These are phyloP conservation scores for Wickerhamiella dianesei DNA, from an alignment of 805 yeast species.

Conservation along the genomic window DNA sequence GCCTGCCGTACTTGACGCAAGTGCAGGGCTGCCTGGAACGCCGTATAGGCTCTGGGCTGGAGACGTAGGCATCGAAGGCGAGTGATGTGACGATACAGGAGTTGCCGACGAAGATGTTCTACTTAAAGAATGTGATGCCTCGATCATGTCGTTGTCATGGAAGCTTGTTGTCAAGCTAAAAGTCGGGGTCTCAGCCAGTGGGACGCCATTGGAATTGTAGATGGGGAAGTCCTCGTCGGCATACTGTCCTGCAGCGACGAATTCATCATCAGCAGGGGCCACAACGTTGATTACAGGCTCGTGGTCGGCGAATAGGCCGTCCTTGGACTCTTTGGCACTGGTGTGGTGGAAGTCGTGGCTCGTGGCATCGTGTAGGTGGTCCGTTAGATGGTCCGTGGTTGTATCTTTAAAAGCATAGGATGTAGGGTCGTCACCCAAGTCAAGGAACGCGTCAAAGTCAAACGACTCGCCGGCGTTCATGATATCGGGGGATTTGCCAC, in stretches of 20 bases:
- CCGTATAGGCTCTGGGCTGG: background rate
- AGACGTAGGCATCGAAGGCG: background rate
- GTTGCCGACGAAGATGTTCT: background rate
- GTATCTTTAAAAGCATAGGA: too few species aligned
- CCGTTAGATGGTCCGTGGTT: too few species aligned
- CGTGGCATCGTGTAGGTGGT: too few species aligned
- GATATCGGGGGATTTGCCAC: background rate
- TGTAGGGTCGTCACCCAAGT: background rate
- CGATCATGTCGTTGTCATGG: background rate
- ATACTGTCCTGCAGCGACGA: background rate
- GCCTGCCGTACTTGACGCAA: background rate
- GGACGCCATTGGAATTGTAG: slow-evolving; percentile 12
- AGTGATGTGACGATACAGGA: slow-evolving; percentile 1
- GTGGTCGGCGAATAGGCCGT: background rate
- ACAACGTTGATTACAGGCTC: slow-evolving; percentile 17
- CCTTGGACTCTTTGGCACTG: background rate
- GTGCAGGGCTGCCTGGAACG: background rate
- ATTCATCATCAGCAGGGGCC: slow-evolving; percentile 9
- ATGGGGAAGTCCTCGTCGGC: slow-evolving; percentile 11
- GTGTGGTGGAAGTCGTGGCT: background rate
- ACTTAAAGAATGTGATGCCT: background rate
- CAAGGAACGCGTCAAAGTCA: background rate
- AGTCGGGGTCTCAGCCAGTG: slow-evolving; percentile 4
- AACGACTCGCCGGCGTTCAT: background rate
- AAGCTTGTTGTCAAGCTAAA: background rate